Percentiles rank a stretch among this genome's conserved stretches.
Evolutionary conservation across 495 filamentous ascomycete genomes (phyloP).

Genomic region (Sordaria brevicollis): DNA sequence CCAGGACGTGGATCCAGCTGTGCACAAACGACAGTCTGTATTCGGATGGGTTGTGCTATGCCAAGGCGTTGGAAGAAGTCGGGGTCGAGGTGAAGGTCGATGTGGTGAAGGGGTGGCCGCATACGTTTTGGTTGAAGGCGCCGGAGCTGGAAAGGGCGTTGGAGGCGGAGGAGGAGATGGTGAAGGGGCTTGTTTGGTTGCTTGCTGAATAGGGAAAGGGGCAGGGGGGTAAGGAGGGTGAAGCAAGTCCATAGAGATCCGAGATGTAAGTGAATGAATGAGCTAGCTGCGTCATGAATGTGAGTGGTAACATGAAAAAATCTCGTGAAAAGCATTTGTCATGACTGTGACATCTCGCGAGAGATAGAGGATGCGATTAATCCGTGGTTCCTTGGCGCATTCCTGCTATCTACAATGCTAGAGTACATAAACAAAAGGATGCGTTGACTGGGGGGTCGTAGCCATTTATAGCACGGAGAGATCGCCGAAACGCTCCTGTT

Average conservation of each 20-base stretch:
- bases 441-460: slow-evolving; percentile 9
- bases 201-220: neutral
- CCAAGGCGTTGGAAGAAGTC: slow-evolving; percentile 15
- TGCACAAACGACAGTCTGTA: slow-evolving; percentile 25
- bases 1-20: slow-evolving; percentile 23
- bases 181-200: slow-evolving; percentile 30
- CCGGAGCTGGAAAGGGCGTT: slow-evolving; percentile 12
- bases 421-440: slow-evolving; percentile 44
- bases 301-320: neutral
- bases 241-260: neutral
- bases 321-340: neutral
- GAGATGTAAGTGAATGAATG: neutral
- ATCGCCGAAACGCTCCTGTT: slow-evolving; percentile 96
- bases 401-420: slow-evolving; percentile 47
- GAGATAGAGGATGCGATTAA: neutral
- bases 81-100: slow-evolving; percentile 20
- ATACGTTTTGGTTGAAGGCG: slow-evolving; percentile 28
- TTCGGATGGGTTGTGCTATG: slow-evolving; percentile 26
- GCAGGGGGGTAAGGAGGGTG: neutral
- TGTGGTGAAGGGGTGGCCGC: slow-evolving; percentile 20
- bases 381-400: slow-evolving; percentile 5
- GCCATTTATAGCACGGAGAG: slow-evolving; percentile 72
- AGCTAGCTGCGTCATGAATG: neutral
- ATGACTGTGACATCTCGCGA: neutral
- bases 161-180: slow-evolving; percentile 30